A percentile compares a stretch with the other conserved stretches of the same genome.
Conservation (phyloP, 352 stramenopile genomes). For the Phytophthora idaei region DNA sequence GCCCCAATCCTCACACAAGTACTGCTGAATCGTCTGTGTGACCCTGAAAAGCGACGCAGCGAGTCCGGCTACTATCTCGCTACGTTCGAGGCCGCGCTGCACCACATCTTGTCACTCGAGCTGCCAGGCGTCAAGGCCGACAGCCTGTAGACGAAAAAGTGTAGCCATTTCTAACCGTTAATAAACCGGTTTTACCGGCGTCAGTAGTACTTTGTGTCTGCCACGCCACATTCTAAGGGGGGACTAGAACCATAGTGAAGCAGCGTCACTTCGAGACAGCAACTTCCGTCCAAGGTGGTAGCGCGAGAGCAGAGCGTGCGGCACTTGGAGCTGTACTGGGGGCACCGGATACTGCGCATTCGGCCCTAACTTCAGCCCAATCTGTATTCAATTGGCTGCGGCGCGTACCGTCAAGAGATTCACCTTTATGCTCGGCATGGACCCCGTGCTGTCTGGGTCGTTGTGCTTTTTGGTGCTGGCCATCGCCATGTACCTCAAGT, state of each 20-base stretch:
- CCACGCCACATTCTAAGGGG: constrained; percentile 13
- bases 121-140: constrained; percentile 29
- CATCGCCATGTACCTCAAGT: constrained; percentile 90
- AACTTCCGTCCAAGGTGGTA: constrained; percentile 15
- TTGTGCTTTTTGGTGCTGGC: constrained; percentile 87
- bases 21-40: constrained; percentile 82
- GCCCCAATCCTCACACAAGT: constrained; percentile 83
- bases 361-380: neutral
- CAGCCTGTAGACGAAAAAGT: constrained; percentile 25
- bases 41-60: constrained; percentile 83
- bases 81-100: constrained; percentile 80
- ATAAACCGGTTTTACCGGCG: constrained; percentile 3
- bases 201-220: neutral
- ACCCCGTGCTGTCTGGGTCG: constrained; percentile 87
- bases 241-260: constrained; percentile 17
- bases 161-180: constrained; percentile 26
- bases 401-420: neutral
- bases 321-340: constrained; percentile 4
- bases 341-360: constrained; percentile 4
- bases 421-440: constrained; percentile 49
- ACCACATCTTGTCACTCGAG: constrained; percentile 80
- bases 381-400: constrained; percentile 5
- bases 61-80: constrained; percentile 90
- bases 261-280: constrained; percentile 24
- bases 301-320: constrained; percentile 9